Evolutionary conservation across 306 rosid genomes (phyloP), one percentile per base, ranked within the genome.

Genomic region (Gynostemma pentaphyllum): DNA sequence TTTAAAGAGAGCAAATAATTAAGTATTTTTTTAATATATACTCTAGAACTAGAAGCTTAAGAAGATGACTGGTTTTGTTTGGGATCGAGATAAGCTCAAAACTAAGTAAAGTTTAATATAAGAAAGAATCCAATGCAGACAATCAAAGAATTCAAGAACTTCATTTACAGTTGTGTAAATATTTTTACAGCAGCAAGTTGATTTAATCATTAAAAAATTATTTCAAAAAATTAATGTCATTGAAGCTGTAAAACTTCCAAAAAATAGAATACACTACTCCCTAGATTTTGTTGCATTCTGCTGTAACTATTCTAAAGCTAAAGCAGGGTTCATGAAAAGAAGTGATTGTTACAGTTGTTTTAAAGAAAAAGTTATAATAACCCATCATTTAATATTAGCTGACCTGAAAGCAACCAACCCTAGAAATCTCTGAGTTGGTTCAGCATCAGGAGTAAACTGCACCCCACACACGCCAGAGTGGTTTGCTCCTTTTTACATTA

Each of bases 311-410:
- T 71, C 19, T 71, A 41, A 63, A 68, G 69, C 29, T 53, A 60
- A 68, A 73, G 50, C 52, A 63, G 37, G 37, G 54, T 56, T 57
- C 71, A 68, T 64, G 67, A 64, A 66, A 45, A 19, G n/a, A 45
- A 18, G 72, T 64, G 60, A 44, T 57, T 69, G 78, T 46, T 45
- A 74, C 72, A 53, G 41, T 64, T 74, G 78, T 67, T 70, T 59
- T 41, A 68, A 37, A 16, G 47, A 63, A 63, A 64, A 72, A 62
- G 52, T 75, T 66, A 68, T 66, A 70, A 78, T 19, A n/a, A n/a
- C 67, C 45, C 70, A 14, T 39, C 48, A 60, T 60, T 60, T 60
- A 14, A 39, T 60, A 60, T 39, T 60, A 21, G 66, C 66, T 60
- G 66, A 60, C 66, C 66, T 60, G 48, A 60, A 22, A 60, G 39